Percentiles rank a stretch among this genome's conserved stretches.
Conservation (phyloP, 2,329 filamentous ascomycete species). For the Colletotrichum navitas region DNA sequence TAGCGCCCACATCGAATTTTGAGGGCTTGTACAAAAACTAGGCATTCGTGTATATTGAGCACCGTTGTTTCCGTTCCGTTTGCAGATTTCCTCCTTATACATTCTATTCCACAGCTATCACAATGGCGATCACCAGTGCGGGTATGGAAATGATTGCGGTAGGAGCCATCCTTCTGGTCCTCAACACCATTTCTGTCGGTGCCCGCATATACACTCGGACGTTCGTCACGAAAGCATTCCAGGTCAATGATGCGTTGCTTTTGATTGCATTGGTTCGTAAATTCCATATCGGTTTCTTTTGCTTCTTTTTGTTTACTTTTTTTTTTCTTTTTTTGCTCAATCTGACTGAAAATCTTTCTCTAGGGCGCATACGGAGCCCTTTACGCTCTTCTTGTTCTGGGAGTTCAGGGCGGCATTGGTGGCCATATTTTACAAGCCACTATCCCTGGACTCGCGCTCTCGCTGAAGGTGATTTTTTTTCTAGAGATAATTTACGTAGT, state of each 20-base stretch:
- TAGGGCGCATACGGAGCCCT: constrained; percentile 29
- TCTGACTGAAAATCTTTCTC: neutral
- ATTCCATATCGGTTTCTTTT: too few species aligned
- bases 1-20: neutral
- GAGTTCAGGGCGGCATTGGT: constrained; percentile 30
- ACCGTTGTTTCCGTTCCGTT: neutral
- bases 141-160: constrained; percentile 21
- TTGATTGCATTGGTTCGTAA: constrained; percentile 19
- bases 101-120: neutral
- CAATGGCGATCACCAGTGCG: constrained; percentile 9
- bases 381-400: constrained; percentile 18
- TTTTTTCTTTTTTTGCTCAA: too few species aligned
- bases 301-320: too few species aligned
- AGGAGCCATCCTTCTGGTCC: constrained; percentile 19
- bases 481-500: constrained; percentile 36
- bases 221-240: constrained; percentile 3
- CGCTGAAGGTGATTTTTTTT: constrained; percentile 30
- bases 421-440: neutral
- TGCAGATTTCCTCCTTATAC: neutral
- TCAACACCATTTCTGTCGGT: constrained; percentile 32
- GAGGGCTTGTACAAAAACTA: neutral
- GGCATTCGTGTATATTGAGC: neutral
- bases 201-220: constrained; percentile 30
- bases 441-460: neutral
- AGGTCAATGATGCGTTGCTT: constrained; percentile 17